These are phyloP conservation scores for Stagonosporopsis chrysanthemi DNA, from an alignment of 2,329 filamentous ascomycete genomes.

Conservation along the genomic window DNA sequence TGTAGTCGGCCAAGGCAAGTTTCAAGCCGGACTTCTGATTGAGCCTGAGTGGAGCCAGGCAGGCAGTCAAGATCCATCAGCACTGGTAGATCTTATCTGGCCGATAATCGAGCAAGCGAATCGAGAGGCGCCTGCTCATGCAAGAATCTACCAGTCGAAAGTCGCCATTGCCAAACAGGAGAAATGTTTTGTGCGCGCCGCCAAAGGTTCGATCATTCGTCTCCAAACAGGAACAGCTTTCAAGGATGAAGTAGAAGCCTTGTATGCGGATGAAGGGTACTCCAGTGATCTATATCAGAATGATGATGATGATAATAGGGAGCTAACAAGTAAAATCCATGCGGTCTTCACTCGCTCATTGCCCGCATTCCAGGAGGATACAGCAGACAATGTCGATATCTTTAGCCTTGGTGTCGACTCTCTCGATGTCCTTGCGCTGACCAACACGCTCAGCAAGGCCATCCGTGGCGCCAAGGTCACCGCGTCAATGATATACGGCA, in stretches of 20 bases:
- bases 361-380: neutral
- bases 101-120: slow-evolving; percentile 32
- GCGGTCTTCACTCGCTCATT: neutral
- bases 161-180: slow-evolving; percentile 22
- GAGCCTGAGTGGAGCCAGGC: slow-evolving; percentile 23
- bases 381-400: slow-evolving; percentile 13
- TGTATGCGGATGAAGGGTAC: slow-evolving; percentile 24
- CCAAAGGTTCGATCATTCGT: slow-evolving; percentile 37
- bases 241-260: slow-evolving; percentile 31
- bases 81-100: slow-evolving; percentile 35
- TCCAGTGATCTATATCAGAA: neutral
- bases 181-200: slow-evolving; percentile 26
- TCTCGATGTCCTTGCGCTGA: slow-evolving; percentile 22
- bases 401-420: slow-evolving; percentile 32
- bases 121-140: slow-evolving; percentile 30
- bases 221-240: slow-evolving; percentile 31
- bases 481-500: slow-evolving; percentile 6
- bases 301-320: neutral
- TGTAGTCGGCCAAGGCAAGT: slow-evolving; percentile 29
- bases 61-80: neutral
- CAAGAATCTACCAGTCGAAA: slow-evolving; percentile 26
- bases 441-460: slow-evolving; percentile 19
- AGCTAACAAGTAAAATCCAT: slow-evolving; percentile 1
- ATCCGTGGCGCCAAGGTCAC: slow-evolving; percentile 10
- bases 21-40: slow-evolving; percentile 31